Conservation (phyloP, 192 early-diverging fungal genomes). For the Kickxella alabastrina region DNA sequence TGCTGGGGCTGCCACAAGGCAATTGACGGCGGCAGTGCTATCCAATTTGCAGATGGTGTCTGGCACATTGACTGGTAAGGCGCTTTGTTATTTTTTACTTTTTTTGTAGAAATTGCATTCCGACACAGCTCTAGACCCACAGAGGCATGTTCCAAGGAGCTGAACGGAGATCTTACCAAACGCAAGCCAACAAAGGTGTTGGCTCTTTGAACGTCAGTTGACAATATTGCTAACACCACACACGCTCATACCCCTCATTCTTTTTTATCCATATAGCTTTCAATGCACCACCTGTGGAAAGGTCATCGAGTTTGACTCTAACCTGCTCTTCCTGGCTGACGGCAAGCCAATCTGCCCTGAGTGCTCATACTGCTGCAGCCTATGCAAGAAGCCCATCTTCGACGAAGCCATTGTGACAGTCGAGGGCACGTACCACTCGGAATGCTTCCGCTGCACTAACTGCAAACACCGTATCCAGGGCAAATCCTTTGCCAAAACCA, state of each 20-base stretch:
- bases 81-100: not conserved
- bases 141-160: not conserved
- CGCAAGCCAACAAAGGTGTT: not conserved
- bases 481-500: slow-evolving; percentile 75
- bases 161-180: not conserved
- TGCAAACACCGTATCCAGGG: slow-evolving; percentile 73
- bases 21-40: slow-evolving; percentile 73
- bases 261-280: slow-evolving; percentile 50
- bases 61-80: slow-evolving; percentile 80
- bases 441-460: slow-evolving; percentile 74
- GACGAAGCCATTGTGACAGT: slow-evolving; percentile 85
- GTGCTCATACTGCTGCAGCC: slow-evolving; percentile 72
- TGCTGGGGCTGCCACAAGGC: slow-evolving; percentile 66
- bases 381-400: slow-evolving; percentile 68
- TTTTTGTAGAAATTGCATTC: too few relatives aligned
- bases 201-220: too few relatives aligned
- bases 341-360: slow-evolving; percentile 82
- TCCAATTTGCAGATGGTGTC: slow-evolving; percentile 75
- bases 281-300: slow-evolving; percentile 71
- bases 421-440: slow-evolving; percentile 74
- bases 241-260: not conserved
- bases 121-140: not conserved
- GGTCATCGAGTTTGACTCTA: slow-evolving; percentile 71
- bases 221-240: slow-evolving; percentile 3
- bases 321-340: slow-evolving; percentile 69